A percentile compares a stretch with the other conserved stretches of the same genome.
Conservation (phyloP, 1,139 yeast genomes). For the Scheffersomyces segobiensis region DNA sequence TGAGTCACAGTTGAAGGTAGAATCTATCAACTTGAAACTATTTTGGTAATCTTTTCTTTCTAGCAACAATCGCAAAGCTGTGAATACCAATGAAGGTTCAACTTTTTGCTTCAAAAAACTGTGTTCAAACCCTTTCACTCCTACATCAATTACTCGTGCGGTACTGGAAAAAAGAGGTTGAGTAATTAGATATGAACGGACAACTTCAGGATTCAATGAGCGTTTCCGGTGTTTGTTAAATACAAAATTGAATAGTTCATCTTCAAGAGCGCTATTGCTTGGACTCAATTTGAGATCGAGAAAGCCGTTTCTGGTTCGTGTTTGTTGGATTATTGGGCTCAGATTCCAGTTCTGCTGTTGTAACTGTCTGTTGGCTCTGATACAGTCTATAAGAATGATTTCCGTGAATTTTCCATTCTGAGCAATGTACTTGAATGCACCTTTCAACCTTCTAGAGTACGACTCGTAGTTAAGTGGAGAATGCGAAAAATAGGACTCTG, state of each 20-base stretch:
- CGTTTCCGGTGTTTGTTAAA: background rate
- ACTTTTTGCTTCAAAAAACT: conserved; percentile 1
- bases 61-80: conserved; percentile 24
- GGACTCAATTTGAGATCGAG: conserved; percentile 1
- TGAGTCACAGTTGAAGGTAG: conserved; percentile 15
- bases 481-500: conserved; percentile 14
- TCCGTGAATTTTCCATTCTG: conserved; percentile 2
- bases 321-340: background rate
- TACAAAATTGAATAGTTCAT: conserved; percentile 3
- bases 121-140: conserved; percentile 4
- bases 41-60: conserved; percentile 35
- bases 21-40: conserved; percentile 32
- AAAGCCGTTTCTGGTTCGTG: background rate
- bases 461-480: conserved; percentile 31
- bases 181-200: conserved; percentile 19
- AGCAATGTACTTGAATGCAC: conserved; percentile 7
- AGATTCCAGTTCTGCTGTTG: conserved; percentile 9
- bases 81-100: conserved; percentile 10
- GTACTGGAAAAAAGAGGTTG: conserved; percentile 24
- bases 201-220: background rate
- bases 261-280: conserved; percentile 5
- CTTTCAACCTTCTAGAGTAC: conserved; percentile 18
- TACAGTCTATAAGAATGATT: conserved; percentile 21
- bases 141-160: conserved; percentile 15
- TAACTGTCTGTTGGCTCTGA: conserved; percentile 24